phyloP scores from a whole-genome alignment of 768 basidiomycete species.

The Suillus variegatus region DNA sequence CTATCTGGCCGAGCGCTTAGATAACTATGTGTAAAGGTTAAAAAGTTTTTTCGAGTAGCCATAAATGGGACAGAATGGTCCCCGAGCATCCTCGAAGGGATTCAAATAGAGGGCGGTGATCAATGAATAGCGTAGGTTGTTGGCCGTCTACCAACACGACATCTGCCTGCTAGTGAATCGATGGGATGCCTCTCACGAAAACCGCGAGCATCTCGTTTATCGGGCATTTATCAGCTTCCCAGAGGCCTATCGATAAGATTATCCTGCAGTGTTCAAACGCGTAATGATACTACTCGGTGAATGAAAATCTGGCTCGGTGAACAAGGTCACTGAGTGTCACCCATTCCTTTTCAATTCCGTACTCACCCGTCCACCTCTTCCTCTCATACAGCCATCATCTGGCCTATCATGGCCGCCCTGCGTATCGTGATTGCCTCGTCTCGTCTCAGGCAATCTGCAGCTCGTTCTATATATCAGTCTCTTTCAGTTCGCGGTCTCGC shows the following conservation, averaged over 20 bases:
- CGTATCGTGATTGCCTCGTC: slow-evolving; percentile 23
- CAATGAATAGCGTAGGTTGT: neutral
- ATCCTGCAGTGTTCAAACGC: slow-evolving; percentile 18
- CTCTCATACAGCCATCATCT: slow-evolving; percentile 20
- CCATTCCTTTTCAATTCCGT: slow-evolving; percentile 15
- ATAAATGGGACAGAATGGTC: slow-evolving; percentile 10
- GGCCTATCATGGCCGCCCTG: slow-evolving; percentile 28
- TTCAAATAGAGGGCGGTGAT: slow-evolving; percentile 4
- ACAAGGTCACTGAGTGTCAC: slow-evolving; percentile 22
- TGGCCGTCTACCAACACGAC: neutral
- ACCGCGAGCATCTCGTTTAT: neutral
- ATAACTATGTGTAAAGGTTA: slow-evolving; percentile 21
- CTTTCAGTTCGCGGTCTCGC: slow-evolving; percentile 48
- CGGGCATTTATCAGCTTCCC: slow-evolving; percentile 14
- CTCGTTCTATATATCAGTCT: slow-evolving; percentile 16
- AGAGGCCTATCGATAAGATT: slow-evolving; percentile 13
- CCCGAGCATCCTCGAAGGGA: slow-evolving; percentile 25
- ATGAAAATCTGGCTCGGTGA: slow-evolving; percentile 41
- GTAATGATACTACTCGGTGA: slow-evolving; percentile 39
- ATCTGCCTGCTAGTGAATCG: neutral
- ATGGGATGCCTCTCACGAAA: neutral
- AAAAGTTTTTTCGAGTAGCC: slow-evolving; percentile 23
- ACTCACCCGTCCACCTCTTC: slow-evolving; percentile 13
- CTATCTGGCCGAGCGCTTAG: neutral
- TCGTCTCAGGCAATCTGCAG: slow-evolving; percentile 21